Conservation (phyloP, 345 rosid species). For the Melaleuca quinquenervia region DNA sequence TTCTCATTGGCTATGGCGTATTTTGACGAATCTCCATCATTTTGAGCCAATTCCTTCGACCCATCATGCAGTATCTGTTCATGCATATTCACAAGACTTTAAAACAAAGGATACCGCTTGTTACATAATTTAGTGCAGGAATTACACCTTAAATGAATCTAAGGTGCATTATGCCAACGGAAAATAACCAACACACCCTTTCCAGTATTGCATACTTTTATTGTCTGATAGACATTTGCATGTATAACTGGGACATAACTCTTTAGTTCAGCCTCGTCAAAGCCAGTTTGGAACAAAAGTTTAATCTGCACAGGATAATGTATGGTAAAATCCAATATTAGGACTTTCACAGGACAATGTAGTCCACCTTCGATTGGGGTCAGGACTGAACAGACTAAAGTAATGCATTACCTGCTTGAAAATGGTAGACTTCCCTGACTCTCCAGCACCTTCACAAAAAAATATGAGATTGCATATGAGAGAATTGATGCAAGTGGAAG, state of each 20-base stretch:
- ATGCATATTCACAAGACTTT: conserved; percentile 8
- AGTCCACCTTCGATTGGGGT: not conserved
- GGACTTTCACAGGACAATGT: not conserved
- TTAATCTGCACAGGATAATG: conserved; percentile 51
- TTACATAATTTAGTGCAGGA: not conserved
- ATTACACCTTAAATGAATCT: not conserved
- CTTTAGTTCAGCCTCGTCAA: conserved; percentile 78
- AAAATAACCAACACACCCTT: conserved; percentile 73
- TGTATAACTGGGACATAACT: conserved; percentile 88
- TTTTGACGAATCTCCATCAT: conserved; percentile 53
- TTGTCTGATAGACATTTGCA: conserved; percentile 96
- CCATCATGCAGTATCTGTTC: conserved; percentile 83
- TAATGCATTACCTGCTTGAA: conserved; percentile 78
- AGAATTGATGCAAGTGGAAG: not conserved
- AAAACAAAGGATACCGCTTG: not conserved
- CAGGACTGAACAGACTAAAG: not conserved
- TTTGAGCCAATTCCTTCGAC: conserved; percentile 85
- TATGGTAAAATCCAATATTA: not conserved
- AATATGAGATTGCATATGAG: not conserved
- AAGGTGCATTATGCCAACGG: conserved; percentile 17
- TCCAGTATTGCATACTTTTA: conserved; percentile 87
- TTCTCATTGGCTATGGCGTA: conserved; percentile 53
- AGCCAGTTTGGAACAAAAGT: conserved; percentile 95
- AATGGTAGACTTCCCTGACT: conserved; percentile 97
- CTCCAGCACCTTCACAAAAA: conserved; percentile 75